Evolutionary conservation across 306 rosid genomes (phyloP), one percentile per base, ranked within the genome.

Genomic region (Senna siamea): DNA sequence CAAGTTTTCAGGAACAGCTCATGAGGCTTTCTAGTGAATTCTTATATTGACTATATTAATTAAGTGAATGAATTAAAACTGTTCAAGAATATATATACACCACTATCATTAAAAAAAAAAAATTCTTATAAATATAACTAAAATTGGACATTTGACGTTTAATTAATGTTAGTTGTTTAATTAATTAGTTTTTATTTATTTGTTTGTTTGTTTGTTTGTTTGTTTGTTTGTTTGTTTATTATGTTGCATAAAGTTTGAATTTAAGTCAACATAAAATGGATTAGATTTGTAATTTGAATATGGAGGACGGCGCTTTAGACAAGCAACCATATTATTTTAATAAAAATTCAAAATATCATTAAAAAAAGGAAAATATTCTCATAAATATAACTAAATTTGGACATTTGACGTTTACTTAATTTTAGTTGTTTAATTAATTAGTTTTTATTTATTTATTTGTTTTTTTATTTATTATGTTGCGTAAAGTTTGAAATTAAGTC

Each of bases 241-340:
- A 20, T 3, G 5, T n/a, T 19, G n/a, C 35, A 20, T n/a, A 23
- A 5, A 38, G 44, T 38, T 38, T 38, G 34, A 13, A 23, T n/a
- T 7, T 40, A 52, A 51, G 62, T 37, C 76, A 48, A 66, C 17
- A 58, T 14, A 14, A 50, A 51, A 30, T 1, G 66, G 58, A 76
- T 51, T 60, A 60, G 4, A 41, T 52, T 59, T 67, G 52, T 32
- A 30, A 41, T 66, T 69, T 23, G 18, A 44, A 12, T 9, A 13
- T 4, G 48, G 44, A 26, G 15, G 30, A 52, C 68, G 37, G 13
- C 20, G 28, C 57, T 41, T 73, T 47, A n/a, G n/a, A 61, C 28
- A 35, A 55, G 40, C 14, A 48, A 74, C 51, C 61, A 32, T 9
- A 35, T 12, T 22, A 30, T 6, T n/a, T n/a, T n/a, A n/a, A n/a